These are phyloP conservation scores for Sporisorium reilianum DNA, from an alignment of 1,284 basidiomycete genomes.

Conservation along the genomic window DNA sequence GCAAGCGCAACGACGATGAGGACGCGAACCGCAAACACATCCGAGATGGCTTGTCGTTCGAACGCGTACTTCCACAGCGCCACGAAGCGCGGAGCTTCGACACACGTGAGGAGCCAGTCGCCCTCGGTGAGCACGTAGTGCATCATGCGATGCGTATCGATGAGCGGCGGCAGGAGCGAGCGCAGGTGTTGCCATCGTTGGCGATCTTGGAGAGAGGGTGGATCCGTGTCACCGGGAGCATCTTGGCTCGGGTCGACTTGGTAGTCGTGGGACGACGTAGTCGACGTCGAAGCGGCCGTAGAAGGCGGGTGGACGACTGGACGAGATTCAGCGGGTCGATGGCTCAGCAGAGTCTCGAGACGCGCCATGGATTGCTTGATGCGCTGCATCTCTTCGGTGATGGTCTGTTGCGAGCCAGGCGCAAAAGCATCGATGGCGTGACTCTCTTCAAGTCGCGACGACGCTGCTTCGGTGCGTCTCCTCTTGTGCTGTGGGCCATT, in stretches of 20 bases:
- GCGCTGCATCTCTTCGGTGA: constrained; percentile 21
- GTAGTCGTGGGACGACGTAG: constrained; percentile 3
- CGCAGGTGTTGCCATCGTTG: constrained; percentile 31
- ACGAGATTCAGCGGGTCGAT: not conserved
- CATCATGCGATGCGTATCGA: constrained; percentile 38
- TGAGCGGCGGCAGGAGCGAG: constrained; percentile 25
- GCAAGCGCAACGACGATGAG: constrained; percentile 21
- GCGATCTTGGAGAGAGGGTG: constrained; percentile 17
- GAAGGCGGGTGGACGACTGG: not conserved
- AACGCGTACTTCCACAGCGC: constrained; percentile 29
- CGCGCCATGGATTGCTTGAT: constrained; percentile 30
- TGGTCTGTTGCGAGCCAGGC: not conserved
- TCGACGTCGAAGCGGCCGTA: not conserved
- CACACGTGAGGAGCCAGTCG: constrained; percentile 29
- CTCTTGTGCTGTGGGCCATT: constrained; percentile 17
- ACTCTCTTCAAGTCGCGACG: not conserved
- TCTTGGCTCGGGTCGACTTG: constrained; percentile 11
- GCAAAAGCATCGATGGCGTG: not conserved
- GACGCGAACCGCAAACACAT: constrained; percentile 27
- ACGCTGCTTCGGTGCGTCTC: constrained; percentile 7
- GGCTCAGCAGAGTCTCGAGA: constrained; percentile 22
- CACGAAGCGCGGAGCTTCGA: constrained; percentile 28
- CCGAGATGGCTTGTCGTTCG: constrained; percentile 29
- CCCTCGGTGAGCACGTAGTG: constrained; percentile 29
- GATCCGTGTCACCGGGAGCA: constrained; percentile 14